phyloP scores from a whole-genome alignment of 1,284 basidiomycete genomes.

The Apiotrichum mycotoxinovorans region DNA sequence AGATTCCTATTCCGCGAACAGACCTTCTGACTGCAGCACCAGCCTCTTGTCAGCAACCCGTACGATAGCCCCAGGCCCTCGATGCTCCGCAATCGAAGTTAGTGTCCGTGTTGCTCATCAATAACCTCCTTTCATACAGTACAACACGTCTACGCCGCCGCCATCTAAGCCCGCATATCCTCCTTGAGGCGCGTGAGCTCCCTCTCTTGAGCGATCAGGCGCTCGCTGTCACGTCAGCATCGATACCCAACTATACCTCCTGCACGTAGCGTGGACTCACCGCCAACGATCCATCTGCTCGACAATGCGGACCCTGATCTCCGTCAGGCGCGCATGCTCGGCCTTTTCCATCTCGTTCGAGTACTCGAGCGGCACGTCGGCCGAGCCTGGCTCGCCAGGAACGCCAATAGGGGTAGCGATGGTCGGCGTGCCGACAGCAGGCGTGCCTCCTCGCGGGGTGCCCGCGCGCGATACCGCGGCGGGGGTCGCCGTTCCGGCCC shows the following conservation, averaged over 20 bases:
- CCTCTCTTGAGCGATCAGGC: constrained; percentile 57
- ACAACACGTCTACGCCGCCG: neutral
- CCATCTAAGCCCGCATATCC: constrained; percentile 10
- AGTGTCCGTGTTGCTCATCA: too few species aligned
- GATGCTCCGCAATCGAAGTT: too few species aligned
- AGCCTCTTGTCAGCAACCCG: too few species aligned
- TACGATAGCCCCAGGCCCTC: too few species aligned
- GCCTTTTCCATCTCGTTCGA: constrained; percentile 76
- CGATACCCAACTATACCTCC: neutral
- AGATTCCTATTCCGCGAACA: too few species aligned
- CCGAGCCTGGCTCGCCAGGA: constrained; percentile 41
- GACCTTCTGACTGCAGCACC: too few species aligned
- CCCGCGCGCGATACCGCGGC: constrained; percentile 16
- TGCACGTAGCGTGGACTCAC: constrained; percentile 39
- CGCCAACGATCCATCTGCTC: constrained; percentile 50
- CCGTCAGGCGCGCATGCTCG: constrained; percentile 74
- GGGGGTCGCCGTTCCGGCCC: constrained; percentile 13
- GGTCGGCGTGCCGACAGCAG: constrained; percentile 52
- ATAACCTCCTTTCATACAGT: neutral
- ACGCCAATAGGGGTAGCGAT: constrained; percentile 53
- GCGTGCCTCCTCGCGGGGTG: constrained; percentile 14
- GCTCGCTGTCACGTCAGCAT: constrained; percentile 26
- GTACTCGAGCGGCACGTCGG: constrained; percentile 65
- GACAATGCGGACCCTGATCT: constrained; percentile 65
- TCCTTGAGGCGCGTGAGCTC: constrained; percentile 28